Conservation (phyloP, 306 rosid species). For the Medicago arabica region DNA sequence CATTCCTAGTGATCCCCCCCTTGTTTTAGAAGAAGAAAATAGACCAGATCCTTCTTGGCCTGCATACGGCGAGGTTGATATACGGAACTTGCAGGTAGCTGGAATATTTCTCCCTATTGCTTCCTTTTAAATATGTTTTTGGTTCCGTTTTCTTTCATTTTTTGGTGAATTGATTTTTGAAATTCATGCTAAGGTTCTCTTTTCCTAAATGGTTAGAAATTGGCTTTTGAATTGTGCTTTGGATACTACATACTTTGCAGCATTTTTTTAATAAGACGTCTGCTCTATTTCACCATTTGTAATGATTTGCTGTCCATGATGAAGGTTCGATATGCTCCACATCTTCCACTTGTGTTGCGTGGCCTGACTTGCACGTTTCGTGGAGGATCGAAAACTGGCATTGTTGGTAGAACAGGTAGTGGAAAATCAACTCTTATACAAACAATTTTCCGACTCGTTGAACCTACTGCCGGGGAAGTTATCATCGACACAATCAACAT, state of each 20-base stretch:
- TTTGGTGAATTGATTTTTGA: background rate
- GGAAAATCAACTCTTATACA: slow-evolving; percentile 88
- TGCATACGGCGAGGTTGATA: slow-evolving; percentile 67
- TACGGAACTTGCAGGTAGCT: slow-evolving; percentile 72
- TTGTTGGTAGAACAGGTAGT: slow-evolving; percentile 93
- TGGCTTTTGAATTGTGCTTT: slow-evolving; percentile 9
- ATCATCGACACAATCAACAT: slow-evolving; percentile 69
- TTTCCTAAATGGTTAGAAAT: slow-evolving; percentile 20
- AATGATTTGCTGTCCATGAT: slow-evolving; percentile 19
- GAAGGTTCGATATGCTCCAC: slow-evolving; percentile 90
- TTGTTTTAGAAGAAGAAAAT: slow-evolving; percentile 63
- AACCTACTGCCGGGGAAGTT: slow-evolving; percentile 65
- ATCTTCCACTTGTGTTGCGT: slow-evolving; percentile 83
- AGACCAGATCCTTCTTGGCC: slow-evolving; percentile 76
- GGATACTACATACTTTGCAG: background rate
- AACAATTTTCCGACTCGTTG: slow-evolving; percentile 71
- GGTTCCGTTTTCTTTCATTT: slow-evolving; percentile 3
- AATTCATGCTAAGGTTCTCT: background rate
- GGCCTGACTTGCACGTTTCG: slow-evolving; percentile 74
- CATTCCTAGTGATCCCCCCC: slow-evolving; percentile 76
- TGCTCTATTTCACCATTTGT: slow-evolving; percentile 6
- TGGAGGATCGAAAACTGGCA: slow-evolving; percentile 84
- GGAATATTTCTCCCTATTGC: background rate
- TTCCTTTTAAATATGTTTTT: background rate
- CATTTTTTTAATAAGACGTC: slow-evolving; percentile 4